Evolutionary conservation across 2,329 filamentous ascomycete genomes (phyloP), one percentile per base, ranked within the genome.

Genomic region (Macroventuria anomochaeta): DNA sequence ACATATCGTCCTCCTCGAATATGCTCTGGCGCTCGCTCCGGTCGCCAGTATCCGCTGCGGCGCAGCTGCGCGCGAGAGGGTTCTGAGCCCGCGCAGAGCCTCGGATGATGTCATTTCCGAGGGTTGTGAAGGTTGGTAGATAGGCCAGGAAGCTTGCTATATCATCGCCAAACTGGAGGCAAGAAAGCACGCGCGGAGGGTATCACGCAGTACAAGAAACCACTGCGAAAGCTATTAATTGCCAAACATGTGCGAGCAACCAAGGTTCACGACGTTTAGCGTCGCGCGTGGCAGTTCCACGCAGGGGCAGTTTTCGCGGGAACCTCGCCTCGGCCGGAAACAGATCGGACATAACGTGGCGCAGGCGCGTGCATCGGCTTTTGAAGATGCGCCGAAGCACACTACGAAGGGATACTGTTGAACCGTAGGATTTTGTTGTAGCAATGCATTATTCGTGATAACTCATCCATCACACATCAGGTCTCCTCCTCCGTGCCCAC

Each of bases 401-500:
- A 47, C 46, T 12, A 20, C 6, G 10, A 15, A 11, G n/a, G 11
- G 11, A 40, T 7, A 17, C 3, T 17, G 15, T 18, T 17, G 13
- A 39, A 3, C 11, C 11, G 12, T 29, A 13, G 28, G 28, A 5
- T 0, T 10, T 7, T 7, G 10, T 18, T 18, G 25, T 21, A 26
- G 31, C 12, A 26, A 23, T 34, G 13, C 25, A 10, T 10, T 36
- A 25, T 39, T 39, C 33, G 36, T 52, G 12, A 39, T 20, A 12
- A n/a, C n/a, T n/a, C n/a, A n/a, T 32, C 33, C 34, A 12, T 39
- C 20, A 39, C 15, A 41, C 40, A 56, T 61, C 41, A 64, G 31
- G 43, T 50, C 31, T 65, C 70, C 36, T 74, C 71, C 48, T 69
- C 69, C 12, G 46, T 67, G 23, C 62, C 67, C 23, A 90, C 86